Base-by-base conservation (phyloP, 2,329 filamentous ascomycete species). In the Akanthomyces lecanii region DNA sequence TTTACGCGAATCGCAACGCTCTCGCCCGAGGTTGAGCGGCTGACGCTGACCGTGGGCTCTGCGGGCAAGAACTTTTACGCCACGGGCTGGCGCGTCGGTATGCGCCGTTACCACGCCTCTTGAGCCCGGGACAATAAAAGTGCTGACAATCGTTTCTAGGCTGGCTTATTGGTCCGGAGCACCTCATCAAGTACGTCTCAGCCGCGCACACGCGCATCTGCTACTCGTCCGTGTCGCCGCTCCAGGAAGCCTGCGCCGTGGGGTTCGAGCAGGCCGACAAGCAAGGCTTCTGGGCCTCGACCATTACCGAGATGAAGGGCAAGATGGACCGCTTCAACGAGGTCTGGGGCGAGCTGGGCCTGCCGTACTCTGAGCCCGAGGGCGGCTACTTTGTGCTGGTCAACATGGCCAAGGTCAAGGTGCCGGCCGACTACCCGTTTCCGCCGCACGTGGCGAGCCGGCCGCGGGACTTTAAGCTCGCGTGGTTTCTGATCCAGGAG, bases 41-140 rank as follows among this genome's bases (percentile, higher is more conserved):
- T 96, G 68, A 98, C 95, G 5, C 78, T 99, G 55, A 98, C 95
- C 0, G 95, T 99, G 36, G 95, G 95, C 23, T 97, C 92, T 0
- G 95, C 92, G 1, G 95, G 95, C 70, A 99, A 99, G 84, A 96
- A 95, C 81, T 99, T 99, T 77, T 98, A 98, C 73, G 92, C 91
- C 63, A 99, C 95, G 0, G 95, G 95, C 54, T 99, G 95, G 95
- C 88, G 95, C 63, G 93, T 98, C 5, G 85, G 81, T 79, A 69
- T 21, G 79, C 72, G 18, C 38, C n/a, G 7, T 21, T 6, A 16
- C 28, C 30, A 44, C 11, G 7, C 23, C 7, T 6, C 0, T 33
- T 23, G 6, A 25, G n/a, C 33, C 14, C 14, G 1, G 7, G 5
- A 21, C 21, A 21, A 21, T 21, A 1, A 21, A 21, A 1, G 28